Base-by-base conservation (phyloP, 192 early-diverging fungal species). In the Phlyctochytrium planicorne region DNA sequence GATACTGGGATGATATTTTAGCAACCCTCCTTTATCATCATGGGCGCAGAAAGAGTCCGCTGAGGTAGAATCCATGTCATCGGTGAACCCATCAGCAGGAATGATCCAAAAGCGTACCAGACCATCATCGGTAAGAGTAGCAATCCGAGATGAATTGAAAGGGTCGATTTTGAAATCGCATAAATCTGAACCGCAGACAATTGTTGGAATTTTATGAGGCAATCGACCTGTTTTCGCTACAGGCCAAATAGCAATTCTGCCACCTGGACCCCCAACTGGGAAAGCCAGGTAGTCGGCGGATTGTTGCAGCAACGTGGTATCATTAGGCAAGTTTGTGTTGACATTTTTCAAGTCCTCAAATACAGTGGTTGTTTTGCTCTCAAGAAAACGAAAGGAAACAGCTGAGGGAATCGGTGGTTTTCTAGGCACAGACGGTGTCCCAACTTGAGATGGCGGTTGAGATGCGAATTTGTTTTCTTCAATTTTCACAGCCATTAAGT, bases 251-350 rank as follows among this genome's bases (percentile, higher is more conserved):
- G 81, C 91, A 53, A 97, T 63, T 62, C 91, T 82, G 23, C 94
- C 94, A 25, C 94, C 94, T 31, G 86, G 78, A 24, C 93, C 94
- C 17, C 78, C 65, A 37, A 92, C 75, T 16, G 91, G 84, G 25
- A 93, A 80, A 0, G 91, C 90, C 52, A 94, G 72, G 34, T 83
- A 90, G 62, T 75, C 82, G 52, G 63, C 32, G 53, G 85, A 90
- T 0, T 77, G 79, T 75, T 87, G 64, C 25, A 90, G 78, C 6
- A 83, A 68, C 34, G 79, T 82, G 52, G 79, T 78, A 55, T 86
- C 85, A 53, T 80, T 80, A 12, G 80, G 71, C 23, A 83, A 73
- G 30, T 75, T 79, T 59, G 79, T 78, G 62, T 80, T 87, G 10
- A 84, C 65, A 0, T 76, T 74, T 30, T 72, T 68, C n/a, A 93